Evolutionary conservation across 2,329 filamentous ascomycete genomes (phyloP).

Genomic region (Hyphodiscus sp.): DNA sequence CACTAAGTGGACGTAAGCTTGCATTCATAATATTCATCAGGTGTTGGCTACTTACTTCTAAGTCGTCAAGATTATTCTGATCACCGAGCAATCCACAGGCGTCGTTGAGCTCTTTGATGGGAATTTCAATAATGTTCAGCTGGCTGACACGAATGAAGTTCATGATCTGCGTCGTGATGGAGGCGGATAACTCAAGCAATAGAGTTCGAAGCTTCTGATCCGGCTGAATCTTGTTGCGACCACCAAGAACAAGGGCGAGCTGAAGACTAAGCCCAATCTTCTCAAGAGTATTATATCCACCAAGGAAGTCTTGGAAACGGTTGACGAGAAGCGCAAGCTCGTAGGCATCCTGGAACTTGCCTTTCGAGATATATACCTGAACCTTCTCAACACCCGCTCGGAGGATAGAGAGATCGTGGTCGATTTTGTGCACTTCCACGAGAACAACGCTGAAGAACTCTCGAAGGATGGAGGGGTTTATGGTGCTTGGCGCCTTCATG

Average conservation of each 20-base stretch:
- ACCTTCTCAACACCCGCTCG: conserved; percentile 30
- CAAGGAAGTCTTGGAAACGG: conserved; percentile 36
- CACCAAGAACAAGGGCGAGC: conserved; percentile 39
- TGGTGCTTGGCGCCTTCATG: conserved; percentile 28
- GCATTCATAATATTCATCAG: not conserved
- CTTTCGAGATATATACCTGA: conserved; percentile 32
- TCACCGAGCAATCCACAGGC: conserved; percentile 41
- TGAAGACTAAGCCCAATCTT: conserved; percentile 39
- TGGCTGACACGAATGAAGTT: conserved; percentile 35
- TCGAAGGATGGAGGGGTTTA: conserved; percentile 24
- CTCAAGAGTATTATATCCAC: conserved; percentile 34
- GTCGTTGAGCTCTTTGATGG: conserved; percentile 38
- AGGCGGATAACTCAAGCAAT: conserved; percentile 33
- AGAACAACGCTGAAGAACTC: conserved; percentile 16
- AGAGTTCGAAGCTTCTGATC: conserved; percentile 31
- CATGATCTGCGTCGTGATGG: conserved; percentile 37
- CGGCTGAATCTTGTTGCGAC: conserved; percentile 33
- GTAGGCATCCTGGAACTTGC: conserved; percentile 35
- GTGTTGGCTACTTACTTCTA: conserved; percentile 30
- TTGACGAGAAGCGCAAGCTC: conserved; percentile 39
- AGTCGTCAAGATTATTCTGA: conserved; percentile 39
- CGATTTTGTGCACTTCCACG: conserved; percentile 22
- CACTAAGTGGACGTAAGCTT: conserved; percentile 7
- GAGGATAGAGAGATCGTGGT: conserved; percentile 34
- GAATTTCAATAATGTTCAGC: conserved; percentile 38